phyloP scores from a whole-genome alignment of 2,329 filamentous ascomycete genomes.

The Fusarium protoensiforme region DNA sequence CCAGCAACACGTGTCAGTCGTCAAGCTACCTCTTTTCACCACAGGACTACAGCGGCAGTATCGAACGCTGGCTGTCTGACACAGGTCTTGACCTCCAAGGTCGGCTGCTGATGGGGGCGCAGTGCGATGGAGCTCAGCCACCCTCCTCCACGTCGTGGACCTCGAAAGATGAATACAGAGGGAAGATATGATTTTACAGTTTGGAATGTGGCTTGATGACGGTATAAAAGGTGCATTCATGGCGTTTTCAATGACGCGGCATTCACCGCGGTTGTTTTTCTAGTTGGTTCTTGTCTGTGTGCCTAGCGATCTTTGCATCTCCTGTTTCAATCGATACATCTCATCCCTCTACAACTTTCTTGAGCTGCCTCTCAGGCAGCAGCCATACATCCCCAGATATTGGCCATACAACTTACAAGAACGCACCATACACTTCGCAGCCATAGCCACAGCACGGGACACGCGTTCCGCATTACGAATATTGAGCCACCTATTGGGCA shows the following conservation, averaged over 20 bases:
- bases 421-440: background rate
- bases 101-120: background rate
- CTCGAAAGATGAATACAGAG: background rate
- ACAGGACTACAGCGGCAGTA: background rate
- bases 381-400: background rate
- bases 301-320: background rate
- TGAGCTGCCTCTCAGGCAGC: background rate
- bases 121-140: background rate
- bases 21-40: background rate
- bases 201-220: background rate
- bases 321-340: background rate
- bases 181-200: background rate
- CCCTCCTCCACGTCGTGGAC: background rate
- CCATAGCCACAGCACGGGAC: background rate
- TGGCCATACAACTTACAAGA: background rate
- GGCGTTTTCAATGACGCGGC: background rate
- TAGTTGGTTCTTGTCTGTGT: background rate
- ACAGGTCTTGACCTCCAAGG: background rate
- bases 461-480: background rate
- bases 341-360: background rate
- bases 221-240: background rate
- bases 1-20: background rate
- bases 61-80: background rate
- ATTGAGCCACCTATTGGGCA: background rate
- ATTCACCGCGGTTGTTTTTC: background rate